phyloP scores from a whole-genome alignment of 495 filamentous ascomycete genomes.

The Astrothelium macrocarpum region DNA sequence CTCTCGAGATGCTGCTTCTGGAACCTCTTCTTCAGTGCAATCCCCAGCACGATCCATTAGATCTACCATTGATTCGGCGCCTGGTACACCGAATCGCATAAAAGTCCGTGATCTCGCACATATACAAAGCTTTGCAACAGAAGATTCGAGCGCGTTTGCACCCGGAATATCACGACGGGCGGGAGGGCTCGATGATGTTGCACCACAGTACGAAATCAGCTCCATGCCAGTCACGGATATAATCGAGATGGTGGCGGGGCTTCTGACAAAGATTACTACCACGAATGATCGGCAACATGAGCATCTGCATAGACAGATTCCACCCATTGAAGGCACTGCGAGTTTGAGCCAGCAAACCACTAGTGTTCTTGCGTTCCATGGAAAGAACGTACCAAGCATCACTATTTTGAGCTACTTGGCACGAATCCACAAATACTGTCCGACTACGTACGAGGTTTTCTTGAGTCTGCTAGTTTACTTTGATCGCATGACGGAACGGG shows the following conservation, averaged over 20 bases:
- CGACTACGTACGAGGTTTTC: constrained; percentile 97
- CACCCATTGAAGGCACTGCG: constrained; percentile 52
- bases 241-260: constrained; percentile 99
- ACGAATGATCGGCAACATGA: constrained; percentile 95
- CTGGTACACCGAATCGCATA: constrained; percentile 64
- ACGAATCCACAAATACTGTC: constrained; percentile 97
- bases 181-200: constrained; percentile 36
- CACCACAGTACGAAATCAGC: constrained; percentile 82
- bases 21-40: constrained; percentile 21
- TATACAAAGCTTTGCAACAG: constrained; percentile 77
- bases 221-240: constrained; percentile 95
- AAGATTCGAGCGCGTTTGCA: constrained; percentile 45
- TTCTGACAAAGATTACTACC: constrained; percentile 94
- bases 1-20: neutral
- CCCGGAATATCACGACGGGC: constrained; percentile 27
- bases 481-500: constrained; percentile 94
- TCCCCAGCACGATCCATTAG: constrained; percentile 44
- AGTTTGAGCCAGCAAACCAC: constrained; percentile 69
- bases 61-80: constrained; percentile 38
- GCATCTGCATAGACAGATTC: constrained; percentile 59
- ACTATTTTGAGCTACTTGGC: constrained; percentile 93
- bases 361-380: constrained; percentile 96
- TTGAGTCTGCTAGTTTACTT: constrained; percentile 93
- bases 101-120: constrained; percentile 77
- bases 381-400: constrained; percentile 96